Percentiles rank a stretch among this genome's conserved stretches.
Evolutionary conservation across 2,329 filamentous ascomycete genomes (phyloP).

Genomic region (Aspergillus sp.): DNA sequence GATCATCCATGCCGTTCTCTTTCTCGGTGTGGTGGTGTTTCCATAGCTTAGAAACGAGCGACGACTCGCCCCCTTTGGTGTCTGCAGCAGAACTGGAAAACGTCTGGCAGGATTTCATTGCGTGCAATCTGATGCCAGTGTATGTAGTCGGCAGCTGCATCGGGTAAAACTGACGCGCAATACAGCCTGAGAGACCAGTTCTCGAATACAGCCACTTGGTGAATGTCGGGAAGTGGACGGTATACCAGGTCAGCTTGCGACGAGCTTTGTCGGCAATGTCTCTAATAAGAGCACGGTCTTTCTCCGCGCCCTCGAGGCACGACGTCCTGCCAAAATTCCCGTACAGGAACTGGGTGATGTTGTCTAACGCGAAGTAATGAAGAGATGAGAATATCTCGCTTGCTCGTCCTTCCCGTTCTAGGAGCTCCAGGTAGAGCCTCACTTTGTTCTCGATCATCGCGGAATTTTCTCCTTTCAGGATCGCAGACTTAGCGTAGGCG

Average conservation of each 20-base stretch:
- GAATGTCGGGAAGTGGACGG: conserved; percentile 36
- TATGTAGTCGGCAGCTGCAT: conserved; percentile 45
- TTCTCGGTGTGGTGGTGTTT: conserved; percentile 20
- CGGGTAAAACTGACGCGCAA: conserved; percentile 35
- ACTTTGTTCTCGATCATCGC: conserved; percentile 34
- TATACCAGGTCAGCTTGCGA: conserved; percentile 41
- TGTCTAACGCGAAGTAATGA: conserved; percentile 47
- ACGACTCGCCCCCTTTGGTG: conserved; percentile 11
- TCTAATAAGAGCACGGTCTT: conserved; percentile 34
- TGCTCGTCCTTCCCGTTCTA: conserved; percentile 28
- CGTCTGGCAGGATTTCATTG: conserved; percentile 13
- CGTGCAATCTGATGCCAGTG: conserved; percentile 41
- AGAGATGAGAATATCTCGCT: conserved; percentile 42
- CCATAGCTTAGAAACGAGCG: conserved; percentile 34
- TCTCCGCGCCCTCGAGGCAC: conserved; percentile 30
- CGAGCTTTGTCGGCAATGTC: conserved; percentile 43
- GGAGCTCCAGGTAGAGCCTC: conserved; percentile 31
- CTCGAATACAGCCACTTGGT: conserved; percentile 43
- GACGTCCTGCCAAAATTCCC: conserved; percentile 37
- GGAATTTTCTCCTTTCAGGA: conserved; percentile 27
- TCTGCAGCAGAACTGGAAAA: conserved; percentile 11
- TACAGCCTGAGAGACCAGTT: conserved; percentile 27
- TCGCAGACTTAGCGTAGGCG: conserved; percentile 43
- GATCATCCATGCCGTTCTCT: conserved; percentile 23
- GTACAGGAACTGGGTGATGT: conserved; percentile 45